Percentiles rank a stretch among this genome's conserved stretches.
Evolutionary conservation across 2,329 filamentous ascomycete species (phyloP).

Genomic region (Ophiosphaerella korrae): DNA sequence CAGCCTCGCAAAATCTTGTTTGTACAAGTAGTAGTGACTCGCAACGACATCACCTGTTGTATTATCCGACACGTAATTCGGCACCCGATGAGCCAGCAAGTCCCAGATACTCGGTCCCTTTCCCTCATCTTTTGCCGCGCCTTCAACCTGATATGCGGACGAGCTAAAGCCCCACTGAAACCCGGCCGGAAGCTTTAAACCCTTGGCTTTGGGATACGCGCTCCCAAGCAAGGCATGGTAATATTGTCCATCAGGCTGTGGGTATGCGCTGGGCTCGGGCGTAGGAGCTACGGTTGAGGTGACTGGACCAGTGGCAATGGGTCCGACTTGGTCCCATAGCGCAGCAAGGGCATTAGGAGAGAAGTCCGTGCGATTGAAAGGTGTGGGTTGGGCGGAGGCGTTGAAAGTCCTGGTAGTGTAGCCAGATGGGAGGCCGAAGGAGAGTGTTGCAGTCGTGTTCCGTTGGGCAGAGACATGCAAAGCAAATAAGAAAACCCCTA

Average conservation of each 20-base stretch:
- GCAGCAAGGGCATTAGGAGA: constrained; percentile 54
- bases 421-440: constrained; percentile 39
- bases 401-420: constrained; percentile 49
- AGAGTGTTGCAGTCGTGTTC: constrained; percentile 25
- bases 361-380: constrained; percentile 52
- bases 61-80: constrained; percentile 49
- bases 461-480: constrained; percentile 17
- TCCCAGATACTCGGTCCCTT: constrained; percentile 54
- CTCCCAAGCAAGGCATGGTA: constrained; percentile 53
- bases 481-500: constrained; percentile 22
- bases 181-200: constrained; percentile 48
- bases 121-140: constrained; percentile 51
- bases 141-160: constrained; percentile 51
- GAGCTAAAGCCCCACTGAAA: constrained; percentile 53
- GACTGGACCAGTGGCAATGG: constrained; percentile 49
- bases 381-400: constrained; percentile 51
- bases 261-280: constrained; percentile 48
- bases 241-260: constrained; percentile 41
- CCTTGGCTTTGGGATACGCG: constrained; percentile 38
- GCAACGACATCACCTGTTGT: constrained; percentile 50
- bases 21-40: constrained; percentile 52
- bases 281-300: constrained; percentile 52
- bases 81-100: constrained; percentile 49
- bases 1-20: constrained; percentile 50
- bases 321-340: constrained; percentile 54